Base-by-base conservation (phyloP, 345 rosid species). In the Salix caprea region DNA sequence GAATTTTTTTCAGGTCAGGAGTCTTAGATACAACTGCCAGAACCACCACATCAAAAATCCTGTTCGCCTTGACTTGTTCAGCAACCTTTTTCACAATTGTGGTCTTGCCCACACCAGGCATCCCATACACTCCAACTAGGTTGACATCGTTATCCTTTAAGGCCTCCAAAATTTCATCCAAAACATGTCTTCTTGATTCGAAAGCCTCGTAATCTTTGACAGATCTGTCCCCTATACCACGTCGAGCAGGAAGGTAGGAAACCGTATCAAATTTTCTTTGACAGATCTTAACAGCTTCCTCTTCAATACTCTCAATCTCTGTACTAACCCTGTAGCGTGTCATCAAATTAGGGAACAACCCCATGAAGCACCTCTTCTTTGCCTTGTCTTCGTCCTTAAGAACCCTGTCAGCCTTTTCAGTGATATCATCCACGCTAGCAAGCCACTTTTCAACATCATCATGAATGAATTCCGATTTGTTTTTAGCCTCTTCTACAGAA, bases 31-130 rank as follows among this genome's bases (percentile, higher is more conserved):
- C 76, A 6, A 28, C 26, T 2, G 67, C 72, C 18, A 26, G 13
- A 18, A 60, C 71, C 24, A 78, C 81, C 24, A 21, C 67, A 54
- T 67, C 65, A 23, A 66, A 78, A 5, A 52, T 6, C 11, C 21
- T 62, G 6, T 65, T 42, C 28, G 12, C 62, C 42, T 48, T 61
- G 13, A 52, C 76, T 23, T 39, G 67, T 24, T 2, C 50, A 52
- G 71, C 67, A 16, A 78, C 52, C 60, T 72, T 28, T 56, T 66
- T 78, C 13, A 30, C 66, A 0, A 77, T 64, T 10, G 80, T 71
- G 28, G 76, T 71, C 54, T 77, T 77, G 5, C 76, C 80, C 4
- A 71, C 76, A 1, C 80, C 80, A 3, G n/a, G 23, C 24, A 72
- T 21, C 5, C 76, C 80, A 24, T 66, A 71, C 19, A 77, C 71